Evolutionary conservation across 495 filamentous ascomycete genomes (phyloP).

Genomic region (Sporormia fimetaria): DNA sequence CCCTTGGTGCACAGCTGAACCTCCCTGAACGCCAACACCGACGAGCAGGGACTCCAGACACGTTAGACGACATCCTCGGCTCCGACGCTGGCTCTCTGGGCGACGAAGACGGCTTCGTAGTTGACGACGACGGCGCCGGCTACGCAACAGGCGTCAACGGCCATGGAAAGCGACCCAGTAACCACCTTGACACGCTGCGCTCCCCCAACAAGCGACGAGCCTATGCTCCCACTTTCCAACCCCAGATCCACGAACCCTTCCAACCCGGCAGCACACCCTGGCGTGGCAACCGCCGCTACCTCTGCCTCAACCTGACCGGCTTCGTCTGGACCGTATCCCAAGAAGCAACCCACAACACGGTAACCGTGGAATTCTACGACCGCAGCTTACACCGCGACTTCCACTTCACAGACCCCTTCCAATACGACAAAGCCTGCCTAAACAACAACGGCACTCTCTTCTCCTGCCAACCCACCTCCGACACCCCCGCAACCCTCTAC

Average conservation of each 20-base stretch:
- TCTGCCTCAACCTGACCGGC: conserved; percentile 85
- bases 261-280: conserved; percentile 93
- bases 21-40: conserved; percentile 30
- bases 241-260: conserved; percentile 67
- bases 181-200: conserved; percentile 40
- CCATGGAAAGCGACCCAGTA: conserved; percentile 48
- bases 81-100: conserved; percentile 29
- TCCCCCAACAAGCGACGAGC: conserved; percentile 54
- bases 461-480: conserved; percentile 54
- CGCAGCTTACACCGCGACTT: conserved; percentile 82
- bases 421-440: conserved; percentile 91
- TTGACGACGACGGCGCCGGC: conserved; percentile 91
- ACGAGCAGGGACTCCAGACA: conserved; percentile 41
- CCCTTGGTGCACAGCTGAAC: conserved; percentile 42
- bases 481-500: conserved; percentile 67
- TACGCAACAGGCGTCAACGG: conserved; percentile 58
- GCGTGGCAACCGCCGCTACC: conserved; percentile 84
- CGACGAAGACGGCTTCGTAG: conserved; percentile 65
- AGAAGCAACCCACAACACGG: conserved; percentile 73
- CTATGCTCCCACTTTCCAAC: conserved; percentile 40
- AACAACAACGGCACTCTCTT: conserved; percentile 81
- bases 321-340: conserved; percentile 97
- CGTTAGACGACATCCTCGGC: conserved; percentile 51
- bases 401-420: conserved; percentile 90
- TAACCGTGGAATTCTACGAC: conserved; percentile 97